phyloP scores from a whole-genome alignment of 768 basidiomycete genomes.

The Sutorius australiensis region DNA sequence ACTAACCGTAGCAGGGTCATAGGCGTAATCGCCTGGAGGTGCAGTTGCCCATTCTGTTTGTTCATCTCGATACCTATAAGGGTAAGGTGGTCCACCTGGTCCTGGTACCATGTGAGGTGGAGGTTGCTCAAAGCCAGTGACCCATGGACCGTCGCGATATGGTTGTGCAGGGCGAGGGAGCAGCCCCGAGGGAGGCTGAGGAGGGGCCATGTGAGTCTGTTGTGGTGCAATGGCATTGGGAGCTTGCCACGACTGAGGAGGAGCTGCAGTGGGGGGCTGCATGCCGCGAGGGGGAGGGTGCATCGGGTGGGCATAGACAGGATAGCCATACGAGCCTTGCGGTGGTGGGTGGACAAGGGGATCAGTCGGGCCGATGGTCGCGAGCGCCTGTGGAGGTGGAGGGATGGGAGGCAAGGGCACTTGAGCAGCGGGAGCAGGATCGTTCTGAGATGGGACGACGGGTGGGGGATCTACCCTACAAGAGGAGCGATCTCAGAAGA shows the following conservation, averaged over 20 bases:
- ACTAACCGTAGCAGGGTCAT: conserved; percentile 50
- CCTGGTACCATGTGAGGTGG: conserved; percentile 46
- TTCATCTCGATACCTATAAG: conserved; percentile 64
- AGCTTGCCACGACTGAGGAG: conserved; percentile 65
- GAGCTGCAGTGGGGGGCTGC: conserved; percentile 44
- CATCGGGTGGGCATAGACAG: conserved; percentile 41
- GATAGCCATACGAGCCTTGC: conserved; percentile 27
- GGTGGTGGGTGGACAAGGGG: conserved; percentile 31
- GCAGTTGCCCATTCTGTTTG: conserved; percentile 44
- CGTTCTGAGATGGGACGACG: conserved; percentile 18
- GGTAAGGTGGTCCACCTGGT: conserved; percentile 44
- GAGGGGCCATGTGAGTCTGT: conserved; percentile 55
- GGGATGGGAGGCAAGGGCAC: conserved; percentile 27
- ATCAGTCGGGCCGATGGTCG: conserved; percentile 27
- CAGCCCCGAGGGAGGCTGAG: conserved; percentile 43
- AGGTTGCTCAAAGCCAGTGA: conserved; percentile 48
- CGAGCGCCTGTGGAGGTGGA: conserved; percentile 25
- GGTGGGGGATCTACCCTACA: conserved; percentile 26
- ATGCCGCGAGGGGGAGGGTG: conserved; percentile 38
- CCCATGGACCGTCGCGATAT: conserved; percentile 56
- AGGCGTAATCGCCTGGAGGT: conserved; percentile 47
- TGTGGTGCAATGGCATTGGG: conserved; percentile 59
- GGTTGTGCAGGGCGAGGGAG: conserved; percentile 42
- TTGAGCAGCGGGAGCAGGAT: conserved; percentile 24
- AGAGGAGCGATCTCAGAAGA: neutral